Evolutionary conservation across 2,329 filamentous ascomycete genomes (phyloP).

Genomic region (Aspergillus cejpii): DNA sequence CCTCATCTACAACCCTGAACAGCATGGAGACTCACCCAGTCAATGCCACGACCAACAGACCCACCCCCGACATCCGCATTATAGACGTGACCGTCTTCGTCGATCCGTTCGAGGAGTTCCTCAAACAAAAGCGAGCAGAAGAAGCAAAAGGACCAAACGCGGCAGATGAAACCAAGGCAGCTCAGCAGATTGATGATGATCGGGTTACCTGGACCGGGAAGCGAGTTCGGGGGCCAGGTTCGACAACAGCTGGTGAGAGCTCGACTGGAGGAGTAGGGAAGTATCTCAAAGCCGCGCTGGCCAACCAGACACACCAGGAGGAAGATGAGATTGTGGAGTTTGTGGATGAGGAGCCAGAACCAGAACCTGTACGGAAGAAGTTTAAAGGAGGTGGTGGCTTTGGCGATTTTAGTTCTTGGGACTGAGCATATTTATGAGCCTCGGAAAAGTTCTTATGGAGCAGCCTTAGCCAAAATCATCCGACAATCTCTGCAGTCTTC

Average conservation of each 20-base stretch:
- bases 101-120: slow-evolving; percentile 92
- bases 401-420: slow-evolving; percentile 92
- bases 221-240: slow-evolving; percentile 64
- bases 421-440: slow-evolving; percentile 12
- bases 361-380: slow-evolving; percentile 73
- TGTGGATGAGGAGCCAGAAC: slow-evolving; percentile 56
- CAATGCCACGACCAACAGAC: slow-evolving; percentile 65
- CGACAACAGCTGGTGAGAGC: slow-evolving; percentile 43
- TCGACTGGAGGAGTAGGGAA: slow-evolving; percentile 60
- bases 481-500: too few relatives aligned
- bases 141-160: slow-evolving; percentile 42
- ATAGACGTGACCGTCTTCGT: slow-evolving; percentile 78
- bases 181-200: slow-evolving; percentile 63
- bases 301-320: slow-evolving; percentile 29
- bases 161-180: slow-evolving; percentile 22
- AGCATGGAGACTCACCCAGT: slow-evolving; percentile 71
- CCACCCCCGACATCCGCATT: slow-evolving; percentile 71
- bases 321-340: slow-evolving; percentile 57
- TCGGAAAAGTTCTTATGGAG: background rate
- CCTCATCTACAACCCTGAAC: slow-evolving; percentile 49
- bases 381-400: slow-evolving; percentile 64
- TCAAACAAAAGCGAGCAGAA: slow-evolving; percentile 62
- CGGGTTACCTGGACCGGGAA: slow-evolving; percentile 95
- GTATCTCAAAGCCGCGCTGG: slow-evolving; percentile 63
- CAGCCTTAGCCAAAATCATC: too few relatives aligned